These are phyloP conservation scores for Theileria annulata DNA, from an alignment of 169 alveolate genomes.

Conservation along the genomic window DNA sequence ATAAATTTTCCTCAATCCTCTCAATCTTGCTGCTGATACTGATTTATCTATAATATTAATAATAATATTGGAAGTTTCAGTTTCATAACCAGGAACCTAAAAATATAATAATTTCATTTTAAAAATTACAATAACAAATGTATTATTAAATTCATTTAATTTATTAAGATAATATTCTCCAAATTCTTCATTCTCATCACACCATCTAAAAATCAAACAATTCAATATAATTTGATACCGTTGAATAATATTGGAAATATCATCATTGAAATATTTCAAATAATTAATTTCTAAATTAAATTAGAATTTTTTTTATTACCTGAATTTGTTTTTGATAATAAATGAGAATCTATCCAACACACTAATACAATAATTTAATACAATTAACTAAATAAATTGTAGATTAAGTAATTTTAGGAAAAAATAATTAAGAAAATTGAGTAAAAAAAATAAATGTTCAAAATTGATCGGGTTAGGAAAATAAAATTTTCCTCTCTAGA, in stretches of 20 bases:
- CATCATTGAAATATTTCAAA: slow-evolving; percentile 6
- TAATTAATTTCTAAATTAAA: neutral
- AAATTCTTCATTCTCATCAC: slow-evolving; percentile 40
- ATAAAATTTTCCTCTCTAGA: no score
- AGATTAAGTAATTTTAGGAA: no score
- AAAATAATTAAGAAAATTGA: no score
- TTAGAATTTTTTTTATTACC: slow-evolving; percentile 4
- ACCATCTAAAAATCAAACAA: slow-evolving; percentile 34
- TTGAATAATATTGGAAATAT: neutral
- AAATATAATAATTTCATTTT: neutral
- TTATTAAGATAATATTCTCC: neutral
- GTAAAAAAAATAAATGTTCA: neutral
- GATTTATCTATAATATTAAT: slow-evolving; percentile 46
- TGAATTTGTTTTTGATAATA: neutral
- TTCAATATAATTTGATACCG: neutral
- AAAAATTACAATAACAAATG: slow-evolving; percentile 50
- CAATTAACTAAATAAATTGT: no score
- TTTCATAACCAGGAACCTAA: slow-evolving; percentile 64
- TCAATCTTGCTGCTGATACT: no score
- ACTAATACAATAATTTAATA: neutral
- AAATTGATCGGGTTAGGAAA: neutral
- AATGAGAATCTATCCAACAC: slow-evolving; percentile 12
- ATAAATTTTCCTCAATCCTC: no score
- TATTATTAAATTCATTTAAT: slow-evolving; percentile 33
- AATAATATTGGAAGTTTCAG: slow-evolving; percentile 44